A percentile compares a stretch with the other conserved stretches of the same genome.
phyloP scores from a whole-genome alignment of 306 rosid genomes.

The Prunus fruticosa region DNA sequence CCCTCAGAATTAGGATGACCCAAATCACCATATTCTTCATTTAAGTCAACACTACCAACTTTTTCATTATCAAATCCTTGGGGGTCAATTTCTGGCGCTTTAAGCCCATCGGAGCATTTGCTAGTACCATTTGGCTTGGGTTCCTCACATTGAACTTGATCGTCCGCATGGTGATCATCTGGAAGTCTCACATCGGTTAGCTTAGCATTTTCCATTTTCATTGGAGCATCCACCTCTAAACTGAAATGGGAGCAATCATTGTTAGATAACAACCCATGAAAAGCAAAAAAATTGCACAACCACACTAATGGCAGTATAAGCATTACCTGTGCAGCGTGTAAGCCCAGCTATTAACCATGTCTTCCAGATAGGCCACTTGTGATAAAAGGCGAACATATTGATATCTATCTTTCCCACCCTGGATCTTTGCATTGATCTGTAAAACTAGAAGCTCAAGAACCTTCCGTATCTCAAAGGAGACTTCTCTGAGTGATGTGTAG shows the following conservation, averaged over 20 bases:
- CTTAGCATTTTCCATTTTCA: conserved; percentile 24
- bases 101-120: conserved; percentile 33
- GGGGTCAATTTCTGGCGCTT: conserved; percentile 40
- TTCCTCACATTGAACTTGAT: conserved; percentile 42
- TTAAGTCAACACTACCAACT: conserved; percentile 32
- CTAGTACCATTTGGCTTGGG: conserved; percentile 34
- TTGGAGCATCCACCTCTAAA: conserved; percentile 63
- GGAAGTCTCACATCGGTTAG: conserved; percentile 19
- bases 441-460: conserved; percentile 73
- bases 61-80: conserved; percentile 37
- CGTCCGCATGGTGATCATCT: conserved; percentile 25
- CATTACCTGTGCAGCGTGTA: conserved; percentile 71
- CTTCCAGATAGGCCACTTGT: conserved; percentile 95
- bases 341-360: conserved; percentile 87
- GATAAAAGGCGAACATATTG: conserved; percentile 80
- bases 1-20: conserved; percentile 30
- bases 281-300: conserved; percentile 5
- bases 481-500: conserved; percentile 79
- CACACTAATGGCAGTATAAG: conserved; percentile 15
- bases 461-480: conserved; percentile 67
- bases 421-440: conserved; percentile 59
- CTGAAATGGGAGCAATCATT: conserved; percentile 53
- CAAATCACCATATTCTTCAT: conserved; percentile 33
- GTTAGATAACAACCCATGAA: conserved; percentile 28
- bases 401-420: conserved; percentile 76